Evolutionary conservation across 176 grass and related monocot genomes (phyloP).

Genomic region (Raddia guianensis): DNA sequence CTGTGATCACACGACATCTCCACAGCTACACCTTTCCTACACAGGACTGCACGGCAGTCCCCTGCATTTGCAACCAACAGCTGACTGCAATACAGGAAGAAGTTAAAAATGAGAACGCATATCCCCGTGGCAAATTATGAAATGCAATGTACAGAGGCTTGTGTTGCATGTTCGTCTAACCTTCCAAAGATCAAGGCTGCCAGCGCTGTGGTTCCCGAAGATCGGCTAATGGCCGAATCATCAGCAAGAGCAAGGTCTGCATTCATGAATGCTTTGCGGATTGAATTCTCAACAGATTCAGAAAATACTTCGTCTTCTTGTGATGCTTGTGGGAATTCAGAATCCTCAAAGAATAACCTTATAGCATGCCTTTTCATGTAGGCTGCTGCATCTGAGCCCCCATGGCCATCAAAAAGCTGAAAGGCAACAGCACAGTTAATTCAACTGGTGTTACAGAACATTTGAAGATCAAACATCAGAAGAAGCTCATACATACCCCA

Average conservation of each 20-base stretch:
- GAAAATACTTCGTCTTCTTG: slow-evolving; percentile 54
- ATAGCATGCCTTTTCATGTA: slow-evolving; percentile 84
- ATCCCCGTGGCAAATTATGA: neutral
- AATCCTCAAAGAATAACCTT: slow-evolving; percentile 73
- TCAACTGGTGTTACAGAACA: slow-evolving; percentile 18
- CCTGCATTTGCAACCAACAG: slow-evolving; percentile 86
- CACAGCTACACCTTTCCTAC: slow-evolving; percentile 65
- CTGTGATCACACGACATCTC: slow-evolving; percentile 85
- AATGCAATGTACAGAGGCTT: neutral
- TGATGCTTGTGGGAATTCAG: slow-evolving; percentile 57
- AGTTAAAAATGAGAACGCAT: neutral
- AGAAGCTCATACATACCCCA: slow-evolving; percentile 46
- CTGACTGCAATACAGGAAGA: slow-evolving; percentile 47
- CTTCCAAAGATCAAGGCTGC: slow-evolving; percentile 75
- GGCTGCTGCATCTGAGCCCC: slow-evolving; percentile 77
- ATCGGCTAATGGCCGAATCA: slow-evolving; percentile 61
- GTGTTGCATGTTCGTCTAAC: slow-evolving; percentile 31
- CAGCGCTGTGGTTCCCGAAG: slow-evolving; percentile 84
- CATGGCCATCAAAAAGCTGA: slow-evolving; percentile 96
- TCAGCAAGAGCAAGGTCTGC: slow-evolving; percentile 72
- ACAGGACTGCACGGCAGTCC: slow-evolving; percentile 89
- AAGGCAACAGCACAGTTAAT: neutral
- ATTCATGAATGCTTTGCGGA: slow-evolving; percentile 61
- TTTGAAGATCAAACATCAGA: neutral
- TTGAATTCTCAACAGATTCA: slow-evolving; percentile 54